Evolutionary conservation across 768 basidiomycete genomes (phyloP), one percentile per base, ranked within the genome.

Genomic region (Mycena olivaceomarginata): DNA sequence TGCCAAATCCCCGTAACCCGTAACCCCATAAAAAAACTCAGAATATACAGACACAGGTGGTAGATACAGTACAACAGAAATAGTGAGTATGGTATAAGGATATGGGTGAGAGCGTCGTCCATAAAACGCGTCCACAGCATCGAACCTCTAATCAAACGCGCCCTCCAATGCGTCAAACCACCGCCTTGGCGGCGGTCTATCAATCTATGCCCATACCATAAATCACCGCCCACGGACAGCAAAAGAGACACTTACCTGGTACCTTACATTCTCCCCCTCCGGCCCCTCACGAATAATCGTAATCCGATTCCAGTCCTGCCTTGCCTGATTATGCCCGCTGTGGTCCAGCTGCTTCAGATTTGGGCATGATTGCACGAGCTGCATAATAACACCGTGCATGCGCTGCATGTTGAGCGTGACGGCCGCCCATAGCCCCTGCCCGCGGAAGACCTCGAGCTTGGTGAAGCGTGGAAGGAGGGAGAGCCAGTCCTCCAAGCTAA

Each of bases 291-390:
- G 85, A 22, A 82, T 78, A 56, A 91, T 87, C 16, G 84, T 82
- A 63, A 91, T 87, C 59, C 87, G 80, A 68, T 85, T 88, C 65
- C 70, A 83, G 5, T 82, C 85, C 12, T 82, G 80, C 53, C 85
- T 76, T 25, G 86, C 86, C 22, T 82, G 79, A 68, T 88, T 81
- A 45, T 82, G 83, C 43, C 85, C 81, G 25, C 83, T 84, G 76
- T 90, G 87, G 72, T 90, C 90, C 10, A 91, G 79, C 75, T 88
- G 85, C 51, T 84, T 82, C 48, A 91, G 83, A 45, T 86, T 83
- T 41, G 89, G 88, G 71, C 88, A 89, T 4, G 83, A 73, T 60
- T 84, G 81, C 2, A 88, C 85, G 8, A 91, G 82, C 63, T 85
- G 81, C 77, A 85, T 81, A 46, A 91, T 88, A 10, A 85, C 85